Evolutionary conservation across 257 asterid species (phyloP).

Genomic region (Nicotiana tabacum): DNA sequence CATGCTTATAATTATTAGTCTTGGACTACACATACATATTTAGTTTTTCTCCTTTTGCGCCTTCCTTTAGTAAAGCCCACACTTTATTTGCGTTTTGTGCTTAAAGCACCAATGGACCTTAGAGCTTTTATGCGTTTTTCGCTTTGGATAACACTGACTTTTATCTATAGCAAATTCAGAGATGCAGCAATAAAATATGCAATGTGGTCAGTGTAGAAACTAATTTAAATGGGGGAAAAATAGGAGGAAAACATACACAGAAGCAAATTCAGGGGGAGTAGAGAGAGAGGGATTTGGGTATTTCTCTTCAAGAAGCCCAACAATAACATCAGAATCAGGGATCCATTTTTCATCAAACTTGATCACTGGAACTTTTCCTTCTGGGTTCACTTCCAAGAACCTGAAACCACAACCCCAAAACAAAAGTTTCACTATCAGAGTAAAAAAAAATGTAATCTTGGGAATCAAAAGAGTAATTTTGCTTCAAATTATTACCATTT

Average conservation of each 20-base stretch:
- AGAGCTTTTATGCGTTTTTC: no score
- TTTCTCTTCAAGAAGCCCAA: slow-evolving; percentile 68
- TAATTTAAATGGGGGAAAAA: background rate
- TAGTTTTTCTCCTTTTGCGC: no score
- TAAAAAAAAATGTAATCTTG: background rate
- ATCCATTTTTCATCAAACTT: slow-evolving; percentile 71
- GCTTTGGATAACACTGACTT: no score
- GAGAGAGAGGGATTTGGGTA: slow-evolving; percentile 60
- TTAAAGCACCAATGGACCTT: no score
- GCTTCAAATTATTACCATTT: slow-evolving; percentile 36
- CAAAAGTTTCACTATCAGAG: background rate
- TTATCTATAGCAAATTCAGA: background rate
- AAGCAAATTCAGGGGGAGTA: slow-evolving; percentile 52
- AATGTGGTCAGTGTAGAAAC: background rate
- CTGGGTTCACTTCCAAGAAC: slow-evolving; percentile 67
- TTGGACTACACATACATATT: no score
- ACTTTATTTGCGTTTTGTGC: no score
- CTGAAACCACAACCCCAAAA: slow-evolving; percentile 25
- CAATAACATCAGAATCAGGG: slow-evolving; percentile 77
- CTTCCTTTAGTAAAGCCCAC: no score
- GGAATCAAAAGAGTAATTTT: background rate
- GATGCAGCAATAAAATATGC: background rate
- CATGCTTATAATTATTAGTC: no score
- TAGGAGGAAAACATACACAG: slow-evolving; percentile 46
- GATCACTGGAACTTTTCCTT: slow-evolving; percentile 73